Evolutionary conservation across 1,284 basidiomycete species (phyloP).

Genomic region (Ganoderma sinense): DNA sequence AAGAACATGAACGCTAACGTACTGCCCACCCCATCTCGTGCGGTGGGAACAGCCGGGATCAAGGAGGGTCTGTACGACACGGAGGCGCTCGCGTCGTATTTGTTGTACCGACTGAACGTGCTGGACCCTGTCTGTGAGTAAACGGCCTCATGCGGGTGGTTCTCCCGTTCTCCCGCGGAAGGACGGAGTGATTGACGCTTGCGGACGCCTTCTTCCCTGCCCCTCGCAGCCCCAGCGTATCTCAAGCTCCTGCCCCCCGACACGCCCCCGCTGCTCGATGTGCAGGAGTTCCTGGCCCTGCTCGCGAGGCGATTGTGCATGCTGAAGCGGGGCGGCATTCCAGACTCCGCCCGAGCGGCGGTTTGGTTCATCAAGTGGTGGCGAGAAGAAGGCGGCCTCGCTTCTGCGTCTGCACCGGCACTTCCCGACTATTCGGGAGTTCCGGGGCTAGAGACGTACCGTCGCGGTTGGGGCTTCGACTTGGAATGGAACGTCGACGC

Average conservation of each 20-base stretch:
- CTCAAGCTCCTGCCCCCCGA: constrained; percentile 63
- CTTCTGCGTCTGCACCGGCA: constrained; percentile 45
- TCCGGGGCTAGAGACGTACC: constrained; percentile 28
- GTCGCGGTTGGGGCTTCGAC: constrained; percentile 82
- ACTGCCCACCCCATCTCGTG: constrained; percentile 14
- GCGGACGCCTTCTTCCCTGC: constrained; percentile 12
- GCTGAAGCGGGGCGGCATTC: constrained; percentile 77
- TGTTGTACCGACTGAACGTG: constrained; percentile 88
- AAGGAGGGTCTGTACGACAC: constrained; percentile 93
- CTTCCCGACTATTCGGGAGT: constrained; percentile 20
- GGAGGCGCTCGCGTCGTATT: constrained; percentile 86
- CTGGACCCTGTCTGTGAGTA: constrained; percentile 74
- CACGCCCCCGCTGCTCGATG: constrained; percentile 63
- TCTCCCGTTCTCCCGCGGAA: constrained; percentile 15
- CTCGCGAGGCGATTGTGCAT: constrained; percentile 85
- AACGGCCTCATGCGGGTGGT: constrained; percentile 8
- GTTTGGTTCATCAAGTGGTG: constrained; percentile 88
- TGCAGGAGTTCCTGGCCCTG: constrained; percentile 69
- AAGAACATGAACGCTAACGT: constrained; percentile 16
- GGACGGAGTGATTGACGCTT: constrained; percentile 18
- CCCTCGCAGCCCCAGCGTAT: constrained; percentile 68
- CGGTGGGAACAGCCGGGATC: constrained; percentile 77
- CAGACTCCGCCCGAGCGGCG: constrained; percentile 75
- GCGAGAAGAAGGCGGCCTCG: constrained; percentile 72
- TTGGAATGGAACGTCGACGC: constrained; percentile 66